These are phyloP conservation scores for Macroventuria anomochaeta DNA, from an alignment of 2,329 filamentous ascomycete genomes.

Conservation along the genomic window DNA sequence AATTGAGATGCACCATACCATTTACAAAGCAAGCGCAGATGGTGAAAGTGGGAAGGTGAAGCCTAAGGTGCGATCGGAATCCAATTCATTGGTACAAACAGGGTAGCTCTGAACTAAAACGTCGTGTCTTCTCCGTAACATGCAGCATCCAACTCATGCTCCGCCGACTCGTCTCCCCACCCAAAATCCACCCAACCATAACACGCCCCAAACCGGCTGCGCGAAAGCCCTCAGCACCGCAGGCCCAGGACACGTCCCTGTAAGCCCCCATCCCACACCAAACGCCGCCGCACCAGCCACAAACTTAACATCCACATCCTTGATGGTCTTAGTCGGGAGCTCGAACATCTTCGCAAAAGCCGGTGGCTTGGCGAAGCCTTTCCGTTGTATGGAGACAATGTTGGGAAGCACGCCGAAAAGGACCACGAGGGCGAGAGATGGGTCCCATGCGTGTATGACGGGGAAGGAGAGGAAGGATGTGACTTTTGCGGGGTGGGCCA, in stretches of 20 bases:
- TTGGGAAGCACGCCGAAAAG: conserved; percentile 59
- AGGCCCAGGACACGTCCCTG: conserved; percentile 60
- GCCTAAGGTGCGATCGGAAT: no score
- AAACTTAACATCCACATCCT: conserved; percentile 58
- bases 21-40: no score
- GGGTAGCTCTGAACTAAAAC: no score
- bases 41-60: not conserved
- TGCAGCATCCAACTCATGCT: no score
- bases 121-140: no score
- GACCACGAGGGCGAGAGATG: conserved; percentile 58
- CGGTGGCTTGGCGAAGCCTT: conserved; percentile 45
- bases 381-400: conserved; percentile 42
- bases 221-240: conserved; percentile 55
- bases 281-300: conserved; percentile 56
- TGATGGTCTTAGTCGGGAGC: conserved; percentile 54
- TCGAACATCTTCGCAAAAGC: conserved; percentile 52
- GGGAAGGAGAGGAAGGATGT: conserved; percentile 58
- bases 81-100: no score
- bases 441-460: conserved; percentile 54
- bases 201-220: conserved; percentile 57
- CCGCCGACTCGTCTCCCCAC: conserved; percentile 40
- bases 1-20: no score
- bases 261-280: conserved; percentile 60
- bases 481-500: conserved; percentile 60
- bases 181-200: conserved; percentile 57